A percentile compares a stretch with the other conserved stretches of the same genome.
These are phyloP conservation scores for Solanum virginianum DNA, from an alignment of 257 asterid species.

Conservation along the genomic window DNA sequence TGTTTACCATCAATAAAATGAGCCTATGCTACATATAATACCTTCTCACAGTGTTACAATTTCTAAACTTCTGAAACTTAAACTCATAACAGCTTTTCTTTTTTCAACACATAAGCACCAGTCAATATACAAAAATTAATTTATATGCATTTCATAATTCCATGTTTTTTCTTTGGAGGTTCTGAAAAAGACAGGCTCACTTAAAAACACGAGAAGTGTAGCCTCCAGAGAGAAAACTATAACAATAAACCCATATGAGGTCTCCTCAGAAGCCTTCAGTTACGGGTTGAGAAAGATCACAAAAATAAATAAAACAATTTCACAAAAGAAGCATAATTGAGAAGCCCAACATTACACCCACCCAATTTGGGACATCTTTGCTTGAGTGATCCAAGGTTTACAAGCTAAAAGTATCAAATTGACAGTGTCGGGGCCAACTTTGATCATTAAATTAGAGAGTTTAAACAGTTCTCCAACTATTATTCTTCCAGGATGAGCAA, in stretches of 20 bases:
- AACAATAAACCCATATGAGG: neutral
- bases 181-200: neutral
- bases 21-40: neutral
- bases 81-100: neutral
- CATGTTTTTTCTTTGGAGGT: neutral
- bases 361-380: neutral
- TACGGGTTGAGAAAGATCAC: neutral
- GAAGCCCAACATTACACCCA: neutral
- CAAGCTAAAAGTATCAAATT: neutral
- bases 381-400: neutral
- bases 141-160: neutral
- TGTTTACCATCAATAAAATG: neutral
- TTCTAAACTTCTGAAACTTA: neutral
- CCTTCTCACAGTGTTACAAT: neutral
- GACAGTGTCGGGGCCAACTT: neutral
- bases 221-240: neutral
- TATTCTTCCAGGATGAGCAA: neutral
- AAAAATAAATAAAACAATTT: neutral
- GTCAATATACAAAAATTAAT: neutral
- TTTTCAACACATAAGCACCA: neutral
- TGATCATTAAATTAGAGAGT: neutral
- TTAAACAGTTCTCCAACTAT: neutral
- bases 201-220: neutral
- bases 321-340: neutral
- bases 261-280: neutral